Base-by-base conservation (phyloP, 192 early-diverging fungal species). In the Backusella macrospora region DNA sequence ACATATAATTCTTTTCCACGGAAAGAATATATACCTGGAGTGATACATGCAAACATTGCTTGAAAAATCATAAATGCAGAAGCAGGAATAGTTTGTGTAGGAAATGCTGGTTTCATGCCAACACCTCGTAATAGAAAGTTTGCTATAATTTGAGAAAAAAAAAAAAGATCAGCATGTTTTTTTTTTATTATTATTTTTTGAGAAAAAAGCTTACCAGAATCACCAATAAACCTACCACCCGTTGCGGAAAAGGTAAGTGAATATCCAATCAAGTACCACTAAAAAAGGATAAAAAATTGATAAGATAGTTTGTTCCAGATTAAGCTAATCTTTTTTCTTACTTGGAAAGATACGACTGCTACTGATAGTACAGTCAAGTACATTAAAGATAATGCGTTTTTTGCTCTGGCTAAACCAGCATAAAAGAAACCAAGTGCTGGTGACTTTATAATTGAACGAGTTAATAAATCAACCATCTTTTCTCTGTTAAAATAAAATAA, bases 311-410 rank as follows among this genome's bases (percentile, higher is more conserved):
- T 70, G 38, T 62, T 68, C 15, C n/a, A 18, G 37, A 40, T 46
- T 38, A 59, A 23, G 52, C 8, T 59, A 59, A 59, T 59, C 52
- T 59, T 59, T 16, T 16, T 39, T 13, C 14, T 21, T 65, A 80
- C 71, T 75, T 76, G 88, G 62, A 94, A 71, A 44, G 89, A 88
- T 18, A 92, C 90, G 14, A 93, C 80, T 5, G 90, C 93, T 26
- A 93, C 83, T 34, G 91, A 83, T 45, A 95, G 73, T 76, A 92
- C 84, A 47, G 87, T 87, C 29, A 92, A 80, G 79, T 90, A 89
- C 78, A 93, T 91, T 10, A 93, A 78, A 13, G 91, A 93, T n/a
- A 93, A 81, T 5, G 91, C 91, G 74, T 93, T 91, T 76, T 93
- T 93, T 79, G 84, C 86, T 66, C 90, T 86, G 9, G 92, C 88